Evolutionary conservation across 768 basidiomycete genomes (phyloP), one percentile per base, ranked within the genome.

Genomic region (Pulveroboletus sp.): DNA sequence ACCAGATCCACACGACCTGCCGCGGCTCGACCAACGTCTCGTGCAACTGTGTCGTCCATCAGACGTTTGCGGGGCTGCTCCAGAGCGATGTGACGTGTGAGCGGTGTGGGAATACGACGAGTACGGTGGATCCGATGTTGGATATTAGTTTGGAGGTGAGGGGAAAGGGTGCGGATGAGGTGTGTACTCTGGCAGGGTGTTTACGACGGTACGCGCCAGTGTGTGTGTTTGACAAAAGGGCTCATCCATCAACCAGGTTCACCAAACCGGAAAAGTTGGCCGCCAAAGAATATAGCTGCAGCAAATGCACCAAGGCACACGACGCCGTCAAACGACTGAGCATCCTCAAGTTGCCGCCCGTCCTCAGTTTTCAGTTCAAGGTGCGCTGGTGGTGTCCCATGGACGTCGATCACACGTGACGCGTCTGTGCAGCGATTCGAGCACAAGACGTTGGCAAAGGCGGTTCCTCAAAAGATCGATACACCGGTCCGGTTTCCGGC

Each of bases 331-430:
- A 94, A 62, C 83, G 90, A 7, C 72, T 97, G 42, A 90, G 87
- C 57, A 84, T 97, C 57, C 81, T 79, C 42, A 87, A 84, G 56
- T 74, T 98, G 8, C 94, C 95, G 0, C 86, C 90, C 0, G 93
- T 95, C 1, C 72, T 98, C 40, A 90, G 88, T 56, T 90, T 98
- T 58, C 95, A 97, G 64, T 86, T 98, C 74, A 98, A 98, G 78
- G 94, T 46, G 11, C 12, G 50, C 3, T 21, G n/a, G n/a, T 19
- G 20, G 16, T 13, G 1, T 9, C 16, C 8, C 2, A 25, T 16
- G 3, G 12, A 20, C 6, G 13, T 6, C 9, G 8, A 12, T 14
- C 6, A 24, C 32, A 17, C 25, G 21, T 33, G 6, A 32, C 6
- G 20, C 2, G 2, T 11, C 6, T 24, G 9, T 2, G 27, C 61